A percentile compares a stretch with the other conserved stretches of the same genome.
These are phyloP conservation scores for Fusarium coffeatum DNA, from an alignment of 2,329 filamentous ascomycete species.

Conservation along the genomic window DNA sequence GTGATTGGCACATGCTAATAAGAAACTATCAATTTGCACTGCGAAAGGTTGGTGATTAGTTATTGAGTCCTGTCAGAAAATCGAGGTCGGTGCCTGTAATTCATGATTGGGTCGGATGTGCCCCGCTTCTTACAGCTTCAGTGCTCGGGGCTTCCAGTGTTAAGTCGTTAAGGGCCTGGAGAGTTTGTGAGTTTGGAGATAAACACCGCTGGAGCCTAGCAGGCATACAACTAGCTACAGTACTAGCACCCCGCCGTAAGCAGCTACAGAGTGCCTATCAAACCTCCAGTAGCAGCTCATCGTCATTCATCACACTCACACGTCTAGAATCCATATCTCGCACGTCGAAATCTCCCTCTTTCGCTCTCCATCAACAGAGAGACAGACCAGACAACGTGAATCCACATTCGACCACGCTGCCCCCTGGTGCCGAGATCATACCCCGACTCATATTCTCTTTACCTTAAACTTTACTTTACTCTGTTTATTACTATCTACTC, in stretches of 20 bases:
- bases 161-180: constrained; percentile 5
- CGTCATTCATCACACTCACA: constrained; percentile 6
- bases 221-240: constrained; percentile 1
- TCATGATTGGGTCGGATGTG: background rate
- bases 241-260: constrained; percentile 9
- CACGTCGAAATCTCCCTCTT: constrained; percentile 33
- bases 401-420: constrained; percentile 36
- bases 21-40: background rate
- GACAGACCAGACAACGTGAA: constrained; percentile 19
- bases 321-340: constrained; percentile 8
- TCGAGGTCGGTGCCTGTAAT: background rate
- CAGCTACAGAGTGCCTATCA: constrained; percentile 2
- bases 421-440: constrained; percentile 38
- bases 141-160: constrained; percentile 2
- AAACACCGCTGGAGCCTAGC: constrained; percentile 22
- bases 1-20: constrained; percentile 16
- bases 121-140: constrained; percentile 28
- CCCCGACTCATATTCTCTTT: constrained; percentile 22
- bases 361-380: constrained; percentile 23
- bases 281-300: background rate
- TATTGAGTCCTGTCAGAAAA: background rate
- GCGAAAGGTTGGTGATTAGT: background rate
- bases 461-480: background rate
- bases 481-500: constrained; percentile 12
- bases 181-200: background rate